These are phyloP conservation scores for Daldinia bambusicola DNA, from an alignment of 495 filamentous ascomycete genomes.

Conservation along the genomic window DNA sequence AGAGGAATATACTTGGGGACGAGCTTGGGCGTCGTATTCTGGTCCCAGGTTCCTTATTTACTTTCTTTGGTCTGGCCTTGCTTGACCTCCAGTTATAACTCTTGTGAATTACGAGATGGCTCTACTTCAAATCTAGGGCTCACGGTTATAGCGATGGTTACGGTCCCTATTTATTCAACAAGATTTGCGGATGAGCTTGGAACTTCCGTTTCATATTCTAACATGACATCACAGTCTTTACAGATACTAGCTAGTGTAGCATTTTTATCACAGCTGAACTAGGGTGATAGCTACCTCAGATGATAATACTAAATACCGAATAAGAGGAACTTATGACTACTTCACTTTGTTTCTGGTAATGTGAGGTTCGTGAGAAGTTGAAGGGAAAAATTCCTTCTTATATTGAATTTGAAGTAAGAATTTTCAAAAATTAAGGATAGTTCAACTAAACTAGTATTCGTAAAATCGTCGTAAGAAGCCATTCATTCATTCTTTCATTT, in stretches of 20 bases:
- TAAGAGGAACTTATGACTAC: background rate
- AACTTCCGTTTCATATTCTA: background rate
- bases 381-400: background rate
- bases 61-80: background rate
- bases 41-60: background rate
- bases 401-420: background rate
- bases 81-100: background rate
- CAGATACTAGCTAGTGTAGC: constrained; percentile 3
- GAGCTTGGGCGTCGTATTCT: background rate
- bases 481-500: background rate
- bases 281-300: background rate
- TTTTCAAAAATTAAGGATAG: constrained; percentile 1
- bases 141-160: background rate
- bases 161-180: background rate
- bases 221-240: constrained; percentile 12
- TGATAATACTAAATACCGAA: background rate
- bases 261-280: constrained; percentile 2
- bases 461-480: background rate
- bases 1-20: background rate
- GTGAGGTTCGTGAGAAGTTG: background rate
- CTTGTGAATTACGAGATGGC: background rate
- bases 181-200: background rate
- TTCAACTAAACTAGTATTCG: background rate
- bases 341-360: background rate
- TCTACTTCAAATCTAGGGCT: background rate